Percentiles rank a stretch among this genome's conserved stretches.
phyloP scores from a whole-genome alignment of 2,329 filamentous ascomycete species.

The Neurospora sp. region DNA sequence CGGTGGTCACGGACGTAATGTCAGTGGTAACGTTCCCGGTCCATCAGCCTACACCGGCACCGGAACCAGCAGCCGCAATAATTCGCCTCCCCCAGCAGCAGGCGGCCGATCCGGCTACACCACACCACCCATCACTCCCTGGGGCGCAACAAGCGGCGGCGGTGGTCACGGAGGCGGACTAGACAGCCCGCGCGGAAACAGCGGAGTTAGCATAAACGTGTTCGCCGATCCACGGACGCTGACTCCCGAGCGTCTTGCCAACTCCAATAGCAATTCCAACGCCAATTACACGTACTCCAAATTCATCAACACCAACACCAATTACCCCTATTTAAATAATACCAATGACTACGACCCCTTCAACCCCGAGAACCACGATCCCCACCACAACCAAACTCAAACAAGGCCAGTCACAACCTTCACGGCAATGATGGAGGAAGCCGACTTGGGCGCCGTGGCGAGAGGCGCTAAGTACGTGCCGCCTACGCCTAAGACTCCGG shows the following conservation, averaged over 20 bases:
- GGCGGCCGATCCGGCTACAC: not conserved
- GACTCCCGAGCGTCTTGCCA: conserved; percentile 13
- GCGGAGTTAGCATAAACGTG: conserved; percentile 41
- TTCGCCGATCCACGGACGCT: conserved; percentile 39
- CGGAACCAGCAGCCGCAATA: not conserved
- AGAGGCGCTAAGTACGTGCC: conserved; percentile 34
- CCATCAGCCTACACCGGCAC: conserved; percentile 3
- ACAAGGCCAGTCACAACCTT: conserved; percentile 33
- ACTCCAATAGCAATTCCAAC: not conserved
- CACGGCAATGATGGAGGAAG: conserved; percentile 42
- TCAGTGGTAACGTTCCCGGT: conserved; percentile 1
- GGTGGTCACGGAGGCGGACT: not conserved
- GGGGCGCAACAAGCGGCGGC: conserved; percentile 1
- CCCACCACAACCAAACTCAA: not conserved
- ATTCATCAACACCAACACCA: not conserved
- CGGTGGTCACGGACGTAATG: conserved; percentile 5
- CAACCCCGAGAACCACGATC: not conserved
- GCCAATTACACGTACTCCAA: not conserved
- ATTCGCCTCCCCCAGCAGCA: conserved; percentile 4
- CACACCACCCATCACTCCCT: not conserved
- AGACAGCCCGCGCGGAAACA: conserved; percentile 11
- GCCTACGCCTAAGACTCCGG: not conserved
- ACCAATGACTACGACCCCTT: not conserved
- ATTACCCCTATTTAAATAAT: not conserved
- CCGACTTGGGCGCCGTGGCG: conserved; percentile 31